A percentile compares a stretch with the other conserved stretches of the same genome.
Conservation (phyloP, 208 protist genomes). For the Acanthamoeba lenticulata region DNA sequence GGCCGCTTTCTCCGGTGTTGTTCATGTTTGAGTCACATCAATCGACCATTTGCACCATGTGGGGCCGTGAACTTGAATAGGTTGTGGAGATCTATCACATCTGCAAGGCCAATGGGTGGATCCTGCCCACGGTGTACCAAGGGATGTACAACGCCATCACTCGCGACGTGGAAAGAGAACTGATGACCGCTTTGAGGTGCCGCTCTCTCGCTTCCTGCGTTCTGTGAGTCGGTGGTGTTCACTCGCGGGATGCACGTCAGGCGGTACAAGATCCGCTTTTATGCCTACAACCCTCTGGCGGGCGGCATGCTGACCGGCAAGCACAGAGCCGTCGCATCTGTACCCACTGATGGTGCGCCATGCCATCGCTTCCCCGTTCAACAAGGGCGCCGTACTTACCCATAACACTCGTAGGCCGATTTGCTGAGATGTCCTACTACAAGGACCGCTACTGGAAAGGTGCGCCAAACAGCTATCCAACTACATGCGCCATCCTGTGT, state of each 20-base stretch:
- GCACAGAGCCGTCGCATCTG: neutral
- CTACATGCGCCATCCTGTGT: no score
- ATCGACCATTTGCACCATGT: neutral
- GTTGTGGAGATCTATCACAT: slow-evolving; percentile 60
- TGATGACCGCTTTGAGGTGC: slow-evolving; percentile 27
- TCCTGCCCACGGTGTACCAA: slow-evolving; percentile 55
- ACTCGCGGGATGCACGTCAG: no score
- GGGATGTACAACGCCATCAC: slow-evolving; percentile 66
- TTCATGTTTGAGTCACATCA: neutral
- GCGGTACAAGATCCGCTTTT: slow-evolving; percentile 46
- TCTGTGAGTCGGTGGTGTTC: neutral
- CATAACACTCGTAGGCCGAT: neutral
- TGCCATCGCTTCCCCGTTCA: neutral
- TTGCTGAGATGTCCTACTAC: slow-evolving; percentile 23
- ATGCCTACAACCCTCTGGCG: slow-evolving; percentile 57
- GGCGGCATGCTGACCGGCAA: slow-evolving; percentile 54
- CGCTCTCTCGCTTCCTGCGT: neutral
- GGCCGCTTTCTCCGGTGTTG: neutral
- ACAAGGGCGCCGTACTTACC: neutral
- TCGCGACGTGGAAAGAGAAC: slow-evolving; percentile 38
- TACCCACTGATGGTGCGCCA: neutral
- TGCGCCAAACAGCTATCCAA: neutral
- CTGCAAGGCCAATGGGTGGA: slow-evolving; percentile 54
- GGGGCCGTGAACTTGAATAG: no score
- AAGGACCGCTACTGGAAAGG: slow-evolving; percentile 52